Evolutionary conservation across 768 basidiomycete species (phyloP).

Genomic region (Naganishia vaughanmartiniae): DNA sequence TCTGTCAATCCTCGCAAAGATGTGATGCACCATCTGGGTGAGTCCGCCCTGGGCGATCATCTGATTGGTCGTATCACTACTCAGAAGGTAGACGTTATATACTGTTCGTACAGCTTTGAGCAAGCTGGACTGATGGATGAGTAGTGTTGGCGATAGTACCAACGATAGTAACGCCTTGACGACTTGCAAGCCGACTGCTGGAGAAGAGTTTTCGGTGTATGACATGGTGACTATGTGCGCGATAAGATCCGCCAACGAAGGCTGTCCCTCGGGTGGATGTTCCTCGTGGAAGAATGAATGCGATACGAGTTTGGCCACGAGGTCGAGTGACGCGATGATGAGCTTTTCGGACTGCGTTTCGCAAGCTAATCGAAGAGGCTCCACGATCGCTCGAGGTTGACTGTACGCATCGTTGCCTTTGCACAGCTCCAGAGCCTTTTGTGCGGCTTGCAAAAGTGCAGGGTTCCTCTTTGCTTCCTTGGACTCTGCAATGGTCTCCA

Average conservation of each 20-base stretch:
- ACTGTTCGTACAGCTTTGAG: slow-evolving; percentile 96
- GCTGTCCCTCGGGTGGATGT: slow-evolving; percentile 58
- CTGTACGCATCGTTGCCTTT: slow-evolving; percentile 66
- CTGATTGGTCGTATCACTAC: slow-evolving; percentile 85
- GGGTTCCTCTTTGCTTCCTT: slow-evolving; percentile 81
- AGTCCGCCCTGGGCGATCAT: slow-evolving; percentile 97
- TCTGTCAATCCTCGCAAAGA: slow-evolving; percentile 67
- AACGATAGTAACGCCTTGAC: slow-evolving; percentile 90
- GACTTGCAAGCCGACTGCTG: slow-evolving; percentile 89
- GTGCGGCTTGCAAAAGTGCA: slow-evolving; percentile 77
- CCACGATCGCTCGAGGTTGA: slow-evolving; percentile 80
- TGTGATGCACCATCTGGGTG: slow-evolving; percentile 96
- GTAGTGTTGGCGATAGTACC: slow-evolving; percentile 66
- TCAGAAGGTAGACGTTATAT: slow-evolving; percentile 94
- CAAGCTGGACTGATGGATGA: slow-evolving; percentile 92
- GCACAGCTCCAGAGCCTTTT: slow-evolving; percentile 77
- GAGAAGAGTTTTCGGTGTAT: slow-evolving; percentile 81
- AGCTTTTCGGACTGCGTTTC: slow-evolving; percentile 90
- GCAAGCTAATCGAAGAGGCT: slow-evolving; percentile 92
- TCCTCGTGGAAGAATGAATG: slow-evolving; percentile 92
- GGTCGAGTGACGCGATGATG: slow-evolving; percentile 94
- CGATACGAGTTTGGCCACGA: slow-evolving; percentile 94
- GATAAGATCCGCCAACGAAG: slow-evolving; percentile 85
- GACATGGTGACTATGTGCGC: slow-evolving; percentile 91
- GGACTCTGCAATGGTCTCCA: slow-evolving; percentile 80